A percentile compares a stretch with the other conserved stretches of the same genome.
Conservation (phyloP, 768 basidiomycete genomes). For the Hericium alpestre region DNA sequence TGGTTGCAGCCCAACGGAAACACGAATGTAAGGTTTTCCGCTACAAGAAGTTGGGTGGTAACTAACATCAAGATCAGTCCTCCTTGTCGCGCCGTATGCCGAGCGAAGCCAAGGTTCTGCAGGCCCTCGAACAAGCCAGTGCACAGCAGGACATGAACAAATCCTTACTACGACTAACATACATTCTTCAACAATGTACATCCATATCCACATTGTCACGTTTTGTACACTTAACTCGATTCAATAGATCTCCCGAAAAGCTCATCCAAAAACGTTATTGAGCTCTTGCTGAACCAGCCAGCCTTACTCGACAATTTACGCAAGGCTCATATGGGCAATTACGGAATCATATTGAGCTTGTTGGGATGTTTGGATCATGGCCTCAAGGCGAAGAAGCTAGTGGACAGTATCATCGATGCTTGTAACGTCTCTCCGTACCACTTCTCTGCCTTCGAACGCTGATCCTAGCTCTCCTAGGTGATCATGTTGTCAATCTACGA, state of each 20-base stretch:
- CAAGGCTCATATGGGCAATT: constrained; percentile 87
- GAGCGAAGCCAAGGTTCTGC: constrained; percentile 45
- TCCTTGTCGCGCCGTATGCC: constrained; percentile 24
- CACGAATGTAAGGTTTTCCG: constrained; percentile 1
- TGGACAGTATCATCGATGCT: constrained; percentile 83
- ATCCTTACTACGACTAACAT: constrained; percentile 68
- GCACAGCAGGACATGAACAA: constrained; percentile 72
- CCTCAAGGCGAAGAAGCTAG: constrained; percentile 72
- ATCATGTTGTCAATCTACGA: constrained; percentile 84
- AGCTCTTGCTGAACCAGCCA: constrained; percentile 73
- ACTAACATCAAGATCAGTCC: constrained; percentile 1
- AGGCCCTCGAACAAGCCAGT: constrained; percentile 63
- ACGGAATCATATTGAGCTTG: constrained; percentile 81
- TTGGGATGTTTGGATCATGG: constrained; percentile 91
- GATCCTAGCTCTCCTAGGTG: constrained; percentile 37
- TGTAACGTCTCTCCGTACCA: constrained; percentile 23
- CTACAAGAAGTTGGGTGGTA: neutral
- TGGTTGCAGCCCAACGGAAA: constrained; percentile 13
- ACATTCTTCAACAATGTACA: constrained; percentile 71
- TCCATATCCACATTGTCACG: neutral
- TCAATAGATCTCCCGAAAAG: constrained; percentile 48
- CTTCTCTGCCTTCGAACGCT: too few species aligned
- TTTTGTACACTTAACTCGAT: too few species aligned
- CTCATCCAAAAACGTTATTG: constrained; percentile 71
- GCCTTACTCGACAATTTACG: constrained; percentile 75